A percentile compares a stretch with the other conserved stretches of the same genome.
These are phyloP conservation scores for Syzygium aqueum DNA, from an alignment of 345 rosid species.

Conservation along the genomic window DNA sequence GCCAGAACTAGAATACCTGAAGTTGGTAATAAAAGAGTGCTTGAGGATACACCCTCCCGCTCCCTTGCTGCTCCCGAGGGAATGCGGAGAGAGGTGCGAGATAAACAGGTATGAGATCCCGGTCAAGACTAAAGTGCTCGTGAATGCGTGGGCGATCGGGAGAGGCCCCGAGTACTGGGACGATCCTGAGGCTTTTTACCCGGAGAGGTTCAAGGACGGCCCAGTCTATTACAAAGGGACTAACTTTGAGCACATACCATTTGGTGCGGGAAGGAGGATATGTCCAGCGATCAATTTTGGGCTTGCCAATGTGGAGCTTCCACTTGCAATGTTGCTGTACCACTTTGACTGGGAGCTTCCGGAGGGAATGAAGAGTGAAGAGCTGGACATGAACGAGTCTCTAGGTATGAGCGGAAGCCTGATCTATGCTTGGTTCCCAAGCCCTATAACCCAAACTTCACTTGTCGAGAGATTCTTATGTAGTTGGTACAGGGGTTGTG, in stretches of 20 bases:
- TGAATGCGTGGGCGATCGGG: slow-evolving; percentile 17
- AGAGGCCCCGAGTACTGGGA: slow-evolving; percentile 21
- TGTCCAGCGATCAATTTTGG: slow-evolving; percentile 18
- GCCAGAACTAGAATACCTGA: neutral
- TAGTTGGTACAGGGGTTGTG: neutral
- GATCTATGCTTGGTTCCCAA: slow-evolving; percentile 3
- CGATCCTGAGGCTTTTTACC: slow-evolving; percentile 9
- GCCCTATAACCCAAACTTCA: neutral
- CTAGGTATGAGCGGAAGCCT: neutral
- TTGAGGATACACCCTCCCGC: neutral
- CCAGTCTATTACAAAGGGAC: slow-evolving; percentile 12
- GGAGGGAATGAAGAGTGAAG: neutral
- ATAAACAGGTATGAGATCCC: slow-evolving; percentile 11
- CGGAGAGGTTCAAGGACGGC: slow-evolving; percentile 1
- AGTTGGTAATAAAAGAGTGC: neutral
- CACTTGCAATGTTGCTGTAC: slow-evolving; percentile 13
- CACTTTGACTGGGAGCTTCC: slow-evolving; percentile 23
- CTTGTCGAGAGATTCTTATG: neutral
- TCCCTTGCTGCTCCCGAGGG: slow-evolving; percentile 12
- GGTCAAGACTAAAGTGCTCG: slow-evolving; percentile 3
- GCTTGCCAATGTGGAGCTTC: neutral
- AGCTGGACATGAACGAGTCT: neutral
- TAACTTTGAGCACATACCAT: slow-evolving; percentile 10
- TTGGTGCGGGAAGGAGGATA: slow-evolving; percentile 19
- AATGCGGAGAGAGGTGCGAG: neutral